These are phyloP conservation scores for Lepiota brunneoincarnata DNA, from an alignment of 768 basidiomycete genomes.

Conservation along the genomic window DNA sequence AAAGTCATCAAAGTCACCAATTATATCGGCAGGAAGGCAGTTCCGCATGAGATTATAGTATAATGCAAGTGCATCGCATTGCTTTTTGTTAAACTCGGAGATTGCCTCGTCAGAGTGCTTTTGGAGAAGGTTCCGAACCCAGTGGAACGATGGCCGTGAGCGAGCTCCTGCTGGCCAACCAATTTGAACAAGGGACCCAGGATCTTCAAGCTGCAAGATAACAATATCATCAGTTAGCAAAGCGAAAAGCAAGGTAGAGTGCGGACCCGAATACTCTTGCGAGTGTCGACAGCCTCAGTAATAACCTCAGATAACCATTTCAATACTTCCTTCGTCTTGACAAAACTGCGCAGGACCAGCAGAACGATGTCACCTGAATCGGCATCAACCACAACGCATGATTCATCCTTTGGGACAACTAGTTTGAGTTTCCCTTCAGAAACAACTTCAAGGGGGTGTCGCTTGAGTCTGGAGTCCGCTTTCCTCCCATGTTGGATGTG, in stretches of 20 bases:
- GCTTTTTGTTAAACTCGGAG: conserved; percentile 1
- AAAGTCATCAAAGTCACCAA: conserved; percentile 6
- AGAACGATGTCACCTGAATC: background rate
- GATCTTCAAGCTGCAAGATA: conserved; percentile 15
- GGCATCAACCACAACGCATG: background rate
- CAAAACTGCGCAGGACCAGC: background rate
- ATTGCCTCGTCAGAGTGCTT: background rate
- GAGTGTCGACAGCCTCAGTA: background rate
- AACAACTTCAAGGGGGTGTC: background rate
- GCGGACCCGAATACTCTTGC: background rate
- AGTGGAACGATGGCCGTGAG: conserved; percentile 13
- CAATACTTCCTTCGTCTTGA: background rate
- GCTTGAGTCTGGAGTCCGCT: background rate
- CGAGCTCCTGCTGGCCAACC: conserved; percentile 16
- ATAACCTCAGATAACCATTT: background rate
- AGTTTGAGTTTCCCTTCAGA: background rate
- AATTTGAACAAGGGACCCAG: conserved; percentile 11
- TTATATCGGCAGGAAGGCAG: conserved; percentile 12
- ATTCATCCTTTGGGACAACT: background rate
- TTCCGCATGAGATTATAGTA: conserved; percentile 13
- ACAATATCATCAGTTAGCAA: background rate
- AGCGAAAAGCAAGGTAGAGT: no score
- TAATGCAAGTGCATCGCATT: conserved; percentile 12
- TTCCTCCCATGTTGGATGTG: background rate
- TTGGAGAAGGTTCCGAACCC: conserved; percentile 14